A percentile compares a stretch with the other conserved stretches of the same genome.
Evolutionary conservation across 768 basidiomycete genomes (phyloP).

Genomic region (Fomitopsis serialis): DNA sequence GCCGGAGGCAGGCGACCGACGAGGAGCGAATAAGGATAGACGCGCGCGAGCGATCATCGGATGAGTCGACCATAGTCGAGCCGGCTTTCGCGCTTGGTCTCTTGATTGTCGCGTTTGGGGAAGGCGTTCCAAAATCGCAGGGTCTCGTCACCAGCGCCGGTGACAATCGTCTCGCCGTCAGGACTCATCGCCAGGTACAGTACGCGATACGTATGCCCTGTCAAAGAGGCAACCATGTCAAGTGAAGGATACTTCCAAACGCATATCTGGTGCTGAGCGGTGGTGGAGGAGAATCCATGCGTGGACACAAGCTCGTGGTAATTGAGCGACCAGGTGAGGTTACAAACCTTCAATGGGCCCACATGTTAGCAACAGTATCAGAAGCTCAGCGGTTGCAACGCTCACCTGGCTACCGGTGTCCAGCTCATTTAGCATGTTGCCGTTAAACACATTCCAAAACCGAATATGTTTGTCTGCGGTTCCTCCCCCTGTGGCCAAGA

Average conservation of each 20-base stretch:
- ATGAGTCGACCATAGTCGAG: conserved; percentile 43
- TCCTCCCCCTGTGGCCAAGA: conserved; percentile 92
- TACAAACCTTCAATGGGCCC: conserved; percentile 70
- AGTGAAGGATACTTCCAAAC: conserved; percentile 93
- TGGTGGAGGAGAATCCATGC: conserved; percentile 91
- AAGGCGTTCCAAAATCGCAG: conserved; percentile 98
- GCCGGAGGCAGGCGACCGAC: too few species aligned
- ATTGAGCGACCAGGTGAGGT: conserved; percentile 92
- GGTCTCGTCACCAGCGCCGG: conserved; percentile 97
- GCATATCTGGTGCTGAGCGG: conserved; percentile 94
- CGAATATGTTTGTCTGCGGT: conserved; percentile 99
- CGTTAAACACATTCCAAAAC: conserved; percentile 93
- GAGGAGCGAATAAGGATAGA: conserved; percentile 4
- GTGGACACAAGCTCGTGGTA: conserved; percentile 98
- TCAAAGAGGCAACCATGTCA: conserved; percentile 90
- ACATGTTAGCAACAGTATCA: background rate
- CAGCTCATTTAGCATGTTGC: conserved; percentile 77
- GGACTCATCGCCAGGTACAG: conserved; percentile 97
- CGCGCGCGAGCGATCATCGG: background rate
- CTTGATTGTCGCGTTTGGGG: conserved; percentile 56
- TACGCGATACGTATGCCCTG: conserved; percentile 93
- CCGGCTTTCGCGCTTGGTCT: conserved; percentile 31
- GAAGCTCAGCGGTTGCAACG: background rate
- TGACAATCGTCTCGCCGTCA: conserved; percentile 96
- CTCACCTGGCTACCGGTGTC: conserved; percentile 95